Evolutionary conservation across 371 early-diverging fungal genomes (phyloP), one percentile per base, ranked within the genome.

Genomic region (Nematocida sp.): DNA sequence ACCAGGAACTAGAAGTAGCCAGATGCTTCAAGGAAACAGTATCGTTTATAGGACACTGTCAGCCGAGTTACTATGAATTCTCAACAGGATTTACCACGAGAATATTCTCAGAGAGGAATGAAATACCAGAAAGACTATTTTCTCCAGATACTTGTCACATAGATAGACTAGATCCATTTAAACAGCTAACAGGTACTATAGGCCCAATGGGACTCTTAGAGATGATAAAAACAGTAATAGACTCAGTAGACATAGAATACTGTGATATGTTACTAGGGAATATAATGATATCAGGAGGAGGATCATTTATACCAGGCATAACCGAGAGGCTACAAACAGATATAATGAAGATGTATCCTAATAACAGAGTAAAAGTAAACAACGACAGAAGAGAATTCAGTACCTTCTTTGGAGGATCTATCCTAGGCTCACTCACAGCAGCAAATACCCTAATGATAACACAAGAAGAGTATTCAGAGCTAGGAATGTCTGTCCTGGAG

Each of bases 351-450:
- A 32, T 74, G 25, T 51, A 31, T 29, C 43, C 61, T 13, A 63
- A 74, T 27, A 45, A 38, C 48, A 63, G 63, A 27, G 31, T 53
- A 15, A 48, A 57, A 41, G 67, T 67, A 46, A 47, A 31, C 29
- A 53, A 45, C 37, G 63, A 74, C 31, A 63, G 60, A 25, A 78
- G 55, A 38, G 58, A 64, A 25, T 78, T 78, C 60, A 38, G 63
- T 31, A 78, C 78, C 25, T 78, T 64, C 53, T 58, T 60, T 57
- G 78, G 78, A 43, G 75, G 78, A 9, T 66, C 55, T 31, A 48
- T 78, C 27, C 21, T 64, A 21, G 74, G 75, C 5, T 61, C 66
- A 31, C 58, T 78, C 25, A 65, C 75, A 21, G 58, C 53, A 53
- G 43, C 57, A 34, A 74, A 53, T 21, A 53, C 49, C n/a, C 37